Conservation (phyloP, 495 filamentous ascomycete genomes). For the Oleoguttula mirabilis region DNA sequence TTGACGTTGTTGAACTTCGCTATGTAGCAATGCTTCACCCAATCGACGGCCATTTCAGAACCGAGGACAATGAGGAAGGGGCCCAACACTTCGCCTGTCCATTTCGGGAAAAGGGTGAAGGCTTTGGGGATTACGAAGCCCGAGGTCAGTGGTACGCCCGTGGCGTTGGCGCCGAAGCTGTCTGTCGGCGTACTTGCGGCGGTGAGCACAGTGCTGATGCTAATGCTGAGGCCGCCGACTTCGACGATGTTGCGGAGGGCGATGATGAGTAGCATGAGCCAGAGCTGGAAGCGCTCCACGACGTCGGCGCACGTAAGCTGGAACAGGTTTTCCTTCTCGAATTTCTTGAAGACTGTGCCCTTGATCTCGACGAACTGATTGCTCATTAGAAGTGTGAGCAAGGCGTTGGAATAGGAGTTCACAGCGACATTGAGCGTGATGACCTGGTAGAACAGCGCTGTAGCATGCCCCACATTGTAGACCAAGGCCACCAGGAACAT, state of each 20-base stretch:
- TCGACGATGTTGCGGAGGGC: slow-evolving; percentile 92
- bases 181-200: slow-evolving; percentile 8
- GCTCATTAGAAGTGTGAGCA: slow-evolving; percentile 79
- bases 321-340: slow-evolving; percentile 95
- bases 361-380: slow-evolving; percentile 99
- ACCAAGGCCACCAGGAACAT: slow-evolving; percentile 78
- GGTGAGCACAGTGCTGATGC: slow-evolving; percentile 12
- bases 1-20: slow-evolving; percentile 96
- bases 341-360: slow-evolving; percentile 90
- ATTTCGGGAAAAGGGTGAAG: slow-evolving; percentile 80
- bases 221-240: slow-evolving; percentile 53
- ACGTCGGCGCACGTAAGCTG: slow-evolving; percentile 93
- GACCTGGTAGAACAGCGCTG: slow-evolving; percentile 87
- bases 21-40: slow-evolving; percentile 95
- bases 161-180: slow-evolving; percentile 35
- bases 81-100: slow-evolving; percentile 76
- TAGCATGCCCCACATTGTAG: slow-evolving; percentile 80
- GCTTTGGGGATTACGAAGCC: slow-evolving; percentile 66
- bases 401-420: slow-evolving; percentile 94
- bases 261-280: slow-evolving; percentile 94
- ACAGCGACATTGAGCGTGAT: slow-evolving; percentile 96
- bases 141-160: slow-evolving; percentile 35
- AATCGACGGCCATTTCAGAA: slow-evolving; percentile 94
- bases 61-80: slow-evolving; percentile 89
- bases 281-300: slow-evolving; percentile 93